A percentile compares a stretch with the other conserved stretches of the same genome.
These are phyloP conservation scores for Nasturtium officinale DNA, from an alignment of 345 rosid species.

Conservation along the genomic window DNA sequence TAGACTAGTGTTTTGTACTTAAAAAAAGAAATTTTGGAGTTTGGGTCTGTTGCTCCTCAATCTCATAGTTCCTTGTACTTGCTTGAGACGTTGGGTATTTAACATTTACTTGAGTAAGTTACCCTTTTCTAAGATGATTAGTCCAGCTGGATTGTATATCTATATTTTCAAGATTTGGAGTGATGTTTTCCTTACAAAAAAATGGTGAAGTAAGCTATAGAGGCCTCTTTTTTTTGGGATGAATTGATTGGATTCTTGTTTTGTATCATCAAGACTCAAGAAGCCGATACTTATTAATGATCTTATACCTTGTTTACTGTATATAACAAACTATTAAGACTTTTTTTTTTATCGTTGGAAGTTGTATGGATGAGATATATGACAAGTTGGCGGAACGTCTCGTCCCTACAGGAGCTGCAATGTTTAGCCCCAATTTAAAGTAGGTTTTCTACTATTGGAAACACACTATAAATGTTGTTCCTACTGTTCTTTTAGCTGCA, in stretches of 20 bases:
- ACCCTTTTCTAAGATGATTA: neutral
- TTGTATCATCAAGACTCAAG: neutral
- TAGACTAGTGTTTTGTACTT: neutral
- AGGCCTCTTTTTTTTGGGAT: too few species aligned
- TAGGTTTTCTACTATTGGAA: slow-evolving; percentile 40
- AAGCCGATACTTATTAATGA: neutral
- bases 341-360: slow-evolving; percentile 25
- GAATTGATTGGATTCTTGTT: neutral
- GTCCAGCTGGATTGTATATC: neutral
- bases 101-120: neutral
- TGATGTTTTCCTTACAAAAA: too few species aligned
- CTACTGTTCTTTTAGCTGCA: neutral
- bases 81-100: neutral
- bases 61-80: neutral
- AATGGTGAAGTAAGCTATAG: too few species aligned
- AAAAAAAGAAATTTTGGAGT: neutral
- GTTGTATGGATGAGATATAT: slow-evolving; percentile 83
- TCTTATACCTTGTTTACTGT: neutral
- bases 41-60: neutral
- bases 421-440: slow-evolving; percentile 60
- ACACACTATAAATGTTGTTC: neutral
- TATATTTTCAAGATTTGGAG: too few species aligned
- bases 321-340: neutral
- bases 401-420: slow-evolving; percentile 62
- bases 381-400: slow-evolving; percentile 69